phyloP scores from a whole-genome alignment of 2,329 filamentous ascomycete species.

The Calonectria pteridis region DNA sequence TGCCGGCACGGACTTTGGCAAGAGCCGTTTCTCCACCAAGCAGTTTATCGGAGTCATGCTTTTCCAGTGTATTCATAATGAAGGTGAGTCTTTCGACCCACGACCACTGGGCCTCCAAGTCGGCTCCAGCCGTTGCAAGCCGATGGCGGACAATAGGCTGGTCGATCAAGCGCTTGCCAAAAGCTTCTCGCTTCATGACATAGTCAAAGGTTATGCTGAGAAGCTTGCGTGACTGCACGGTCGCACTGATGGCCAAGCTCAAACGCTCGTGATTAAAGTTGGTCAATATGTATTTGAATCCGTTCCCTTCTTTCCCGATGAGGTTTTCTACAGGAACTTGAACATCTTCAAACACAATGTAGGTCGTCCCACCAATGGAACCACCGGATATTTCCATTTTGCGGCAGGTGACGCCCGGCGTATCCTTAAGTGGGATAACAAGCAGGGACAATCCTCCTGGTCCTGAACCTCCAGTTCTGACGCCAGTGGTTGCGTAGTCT shows the following conservation, averaged over 20 bases:
- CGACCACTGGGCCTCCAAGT: neutral
- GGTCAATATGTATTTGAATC: neutral
- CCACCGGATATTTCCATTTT: neutral
- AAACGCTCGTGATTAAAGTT: constrained; percentile 17
- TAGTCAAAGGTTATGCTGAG: constrained; percentile 3
- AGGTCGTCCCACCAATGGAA: neutral
- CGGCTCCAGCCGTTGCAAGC: neutral
- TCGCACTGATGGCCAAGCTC: neutral
- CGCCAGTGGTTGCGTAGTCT: constrained; percentile 8
- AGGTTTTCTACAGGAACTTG: neutral
- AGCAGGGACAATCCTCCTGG: neutral
- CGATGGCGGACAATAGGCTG: constrained; percentile 2
- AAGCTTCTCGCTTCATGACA: neutral
- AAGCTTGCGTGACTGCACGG: neutral
- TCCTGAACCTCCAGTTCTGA: constrained; percentile 4
- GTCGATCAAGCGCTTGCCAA: constrained; percentile 7
- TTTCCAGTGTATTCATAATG: neutral
- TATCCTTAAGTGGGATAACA: neutral
- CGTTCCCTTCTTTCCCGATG: neutral
- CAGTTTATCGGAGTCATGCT: neutral
- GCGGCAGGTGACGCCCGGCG: neutral
- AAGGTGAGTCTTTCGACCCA: constrained; percentile 8
- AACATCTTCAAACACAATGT: neutral
- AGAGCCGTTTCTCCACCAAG: neutral
- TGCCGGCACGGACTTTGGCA: neutral